Evolutionary conservation across 2,329 filamentous ascomycete species (phyloP), one percentile per base, ranked within the genome.

Genomic region (Claviceps fusiformis): DNA sequence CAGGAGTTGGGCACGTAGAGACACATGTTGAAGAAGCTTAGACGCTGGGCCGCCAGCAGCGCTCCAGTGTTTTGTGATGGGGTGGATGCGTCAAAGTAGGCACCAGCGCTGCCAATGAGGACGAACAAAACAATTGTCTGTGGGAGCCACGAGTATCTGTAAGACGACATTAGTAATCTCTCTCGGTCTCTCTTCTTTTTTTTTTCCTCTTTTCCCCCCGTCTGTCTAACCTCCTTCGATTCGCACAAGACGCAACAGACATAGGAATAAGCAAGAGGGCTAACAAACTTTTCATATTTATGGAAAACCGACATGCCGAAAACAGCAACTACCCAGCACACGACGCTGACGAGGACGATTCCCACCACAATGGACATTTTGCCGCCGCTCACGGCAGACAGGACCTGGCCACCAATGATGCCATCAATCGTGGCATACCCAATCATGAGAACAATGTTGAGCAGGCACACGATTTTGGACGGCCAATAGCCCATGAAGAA

Each of bases 381-480:
- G 5, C 64, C 65, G 49, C 68, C 65, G 65, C 89, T 90, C 49
- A 92, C 83, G 0, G 87, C 84, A 55, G 88, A 77, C 61, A 93
- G 76, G 7, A 92, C 77, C 66, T 92, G 85, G 0, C 86, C 86
- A 19, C 87, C 88, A 17, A 92, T 86, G 59, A 93, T 90, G 54
- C 81, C 79, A 64, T 93, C 92, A 60, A 90, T 83, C 0, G 83
- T 77, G 5, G 83, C 84, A 83, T 88, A 92, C 52, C 87, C 87
- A 66, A 90, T 82, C 61, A 85, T 69, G 53, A 85, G 85, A 64
- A 88, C 80, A 77, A 67, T 58, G 52, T 64, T 65, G 19, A 66
- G 63, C 9, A 65, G 54, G 3, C 64, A 66, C 0, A 65, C 60
- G 1, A 68, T 59, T 54, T 68, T 68, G n/a, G 62, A 59, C 1